Evolutionary conservation across 1,139 yeast genomes (phyloP).

Genomic region (Blastobotrys raffinosifermentans): DNA sequence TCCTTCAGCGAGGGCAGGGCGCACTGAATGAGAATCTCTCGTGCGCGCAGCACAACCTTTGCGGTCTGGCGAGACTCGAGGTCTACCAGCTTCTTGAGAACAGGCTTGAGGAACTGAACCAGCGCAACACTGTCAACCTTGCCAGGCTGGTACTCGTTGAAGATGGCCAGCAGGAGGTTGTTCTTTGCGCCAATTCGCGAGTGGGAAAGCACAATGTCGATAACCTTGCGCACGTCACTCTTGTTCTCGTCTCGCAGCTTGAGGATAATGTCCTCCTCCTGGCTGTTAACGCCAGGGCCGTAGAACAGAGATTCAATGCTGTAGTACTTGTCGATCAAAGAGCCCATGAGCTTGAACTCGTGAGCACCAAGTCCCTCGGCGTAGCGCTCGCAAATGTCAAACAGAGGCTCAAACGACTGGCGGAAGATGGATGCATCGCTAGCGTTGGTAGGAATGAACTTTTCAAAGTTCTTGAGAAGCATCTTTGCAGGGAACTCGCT

Average conservation of each 20-base stretch:
- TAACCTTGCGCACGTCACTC: conserved; percentile 67
- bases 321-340: conserved; percentile 64
- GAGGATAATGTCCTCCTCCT: conserved; percentile 77
- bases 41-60: conserved; percentile 91
- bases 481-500: conserved; percentile 94
- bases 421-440: conserved; percentile 39
- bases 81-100: conserved; percentile 74
- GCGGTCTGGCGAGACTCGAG: conserved; percentile 86
- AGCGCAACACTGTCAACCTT: conserved; percentile 51
- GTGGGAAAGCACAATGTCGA: conserved; percentile 73
- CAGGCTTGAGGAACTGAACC: conserved; percentile 62
- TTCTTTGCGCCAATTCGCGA: conserved; percentile 91
- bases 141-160: conserved; percentile 65
- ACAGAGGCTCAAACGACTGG: conserved; percentile 65
- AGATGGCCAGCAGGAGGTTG: conserved; percentile 77
- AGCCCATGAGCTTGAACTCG: conserved; percentile 70
- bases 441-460: conserved; percentile 47
- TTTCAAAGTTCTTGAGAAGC: conserved; percentile 53
- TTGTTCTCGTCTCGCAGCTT: conserved; percentile 82
- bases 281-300: conserved; percentile 49
- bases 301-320: conserved; percentile 72
- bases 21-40: conserved; percentile 94
- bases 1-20: conserved; percentile 94
- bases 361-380: conserved; percentile 74
- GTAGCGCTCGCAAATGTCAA: conserved; percentile 64